Evolutionary conservation across 192 early-diverging fungal species (phyloP).

Genomic region (Spizellomyces sp.): DNA sequence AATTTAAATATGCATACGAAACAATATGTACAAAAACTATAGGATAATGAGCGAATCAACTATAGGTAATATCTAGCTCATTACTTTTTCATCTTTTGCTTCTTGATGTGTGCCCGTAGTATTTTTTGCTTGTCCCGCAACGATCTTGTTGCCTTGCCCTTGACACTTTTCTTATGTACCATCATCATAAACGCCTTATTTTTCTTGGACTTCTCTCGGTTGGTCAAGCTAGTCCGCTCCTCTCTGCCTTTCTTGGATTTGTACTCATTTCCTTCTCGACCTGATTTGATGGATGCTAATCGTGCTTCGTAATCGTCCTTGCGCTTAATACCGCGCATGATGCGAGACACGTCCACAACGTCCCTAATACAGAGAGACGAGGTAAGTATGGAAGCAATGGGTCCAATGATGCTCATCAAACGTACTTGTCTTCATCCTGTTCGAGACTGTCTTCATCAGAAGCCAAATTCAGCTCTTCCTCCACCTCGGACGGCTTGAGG

Average conservation of each 20-base stretch:
- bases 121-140: slow-evolving; percentile 52
- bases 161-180: slow-evolving; percentile 83
- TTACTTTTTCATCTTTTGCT: slow-evolving; percentile 51
- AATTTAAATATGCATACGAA: no score
- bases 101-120: slow-evolving; percentile 48
- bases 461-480: slow-evolving; percentile 33
- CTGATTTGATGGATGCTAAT: slow-evolving; percentile 82
- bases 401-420: neutral
- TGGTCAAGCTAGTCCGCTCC: slow-evolving; percentile 75
- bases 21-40: no score
- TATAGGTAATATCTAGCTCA: slow-evolving; percentile 8
- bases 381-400: neutral
- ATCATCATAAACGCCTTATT: slow-evolving; percentile 96
- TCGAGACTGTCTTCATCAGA: slow-evolving; percentile 37
- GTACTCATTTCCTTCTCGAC: slow-evolving; percentile 92
- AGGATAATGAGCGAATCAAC: no score
- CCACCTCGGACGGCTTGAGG: slow-evolving; percentile 7
- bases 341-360: slow-evolving; percentile 47
- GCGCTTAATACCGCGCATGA: slow-evolving; percentile 65
- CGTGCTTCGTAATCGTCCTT: slow-evolving; percentile 94
- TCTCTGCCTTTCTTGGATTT: slow-evolving; percentile 87
- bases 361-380: slow-evolving; percentile 21
- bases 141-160: slow-evolving; percentile 48
- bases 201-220: slow-evolving; percentile 87
- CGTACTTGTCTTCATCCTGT: slow-evolving; percentile 38